A percentile compares a stretch with the other conserved stretches of the same genome.
Evolutionary conservation across 306 rosid species (phyloP).

Genomic region (Pterocarpus santalinus): DNA sequence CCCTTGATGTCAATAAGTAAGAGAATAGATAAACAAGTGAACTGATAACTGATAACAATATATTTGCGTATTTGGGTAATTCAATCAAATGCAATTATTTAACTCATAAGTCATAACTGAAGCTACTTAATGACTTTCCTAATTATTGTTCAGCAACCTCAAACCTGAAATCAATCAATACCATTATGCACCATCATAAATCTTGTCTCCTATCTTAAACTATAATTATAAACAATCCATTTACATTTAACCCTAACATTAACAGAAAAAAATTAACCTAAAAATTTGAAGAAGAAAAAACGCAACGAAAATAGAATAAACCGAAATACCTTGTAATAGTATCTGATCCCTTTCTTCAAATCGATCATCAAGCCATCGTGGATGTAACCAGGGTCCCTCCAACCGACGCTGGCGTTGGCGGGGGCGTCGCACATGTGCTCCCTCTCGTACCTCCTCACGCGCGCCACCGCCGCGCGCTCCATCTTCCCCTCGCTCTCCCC

Average conservation of each 20-base stretch:
- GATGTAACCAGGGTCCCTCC: constrained; percentile 94
- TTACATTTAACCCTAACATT: background rate
- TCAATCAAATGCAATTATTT: background rate
- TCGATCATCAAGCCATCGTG: constrained; percentile 76
- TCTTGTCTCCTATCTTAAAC: background rate
- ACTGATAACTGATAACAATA: background rate
- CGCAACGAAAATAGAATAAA: background rate
- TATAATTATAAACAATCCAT: background rate
- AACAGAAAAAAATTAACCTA: background rate
- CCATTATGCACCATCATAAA: background rate
- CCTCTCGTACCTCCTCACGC: constrained; percentile 75
- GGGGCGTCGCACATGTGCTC: constrained; percentile 88
- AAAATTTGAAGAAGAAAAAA: background rate
- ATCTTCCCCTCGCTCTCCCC: constrained; percentile 59
- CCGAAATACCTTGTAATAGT: constrained; percentile 71
- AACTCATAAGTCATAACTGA: background rate
- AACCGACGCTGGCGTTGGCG: constrained; percentile 72
- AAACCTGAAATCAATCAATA: background rate
- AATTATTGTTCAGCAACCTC: too few relatives aligned
- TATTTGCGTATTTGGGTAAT: background rate
- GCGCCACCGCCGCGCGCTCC: constrained; percentile 55
- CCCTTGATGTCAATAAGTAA: background rate
- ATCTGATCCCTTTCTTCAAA: constrained; percentile 68
- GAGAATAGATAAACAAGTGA: background rate
- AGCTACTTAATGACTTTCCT: background rate